These are phyloP conservation scores for Penstemon davidsonii DNA, from an alignment of 257 asterid genomes.

Conservation along the genomic window DNA sequence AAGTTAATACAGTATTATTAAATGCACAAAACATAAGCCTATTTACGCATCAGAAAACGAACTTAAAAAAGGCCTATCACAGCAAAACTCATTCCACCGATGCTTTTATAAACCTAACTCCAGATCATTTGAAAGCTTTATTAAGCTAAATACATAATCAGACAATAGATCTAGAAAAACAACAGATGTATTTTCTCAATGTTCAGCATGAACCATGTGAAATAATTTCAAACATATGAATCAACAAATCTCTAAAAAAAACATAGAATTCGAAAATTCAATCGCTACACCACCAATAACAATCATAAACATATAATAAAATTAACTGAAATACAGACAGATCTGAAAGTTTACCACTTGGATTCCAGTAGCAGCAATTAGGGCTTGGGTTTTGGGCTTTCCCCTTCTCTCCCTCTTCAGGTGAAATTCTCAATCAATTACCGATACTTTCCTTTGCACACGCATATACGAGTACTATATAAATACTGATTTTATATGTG, in stretches of 20 bases:
- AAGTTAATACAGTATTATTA: no score
- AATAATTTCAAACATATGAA: not conserved
- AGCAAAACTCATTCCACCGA: not conserved
- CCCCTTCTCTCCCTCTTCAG: slow-evolving; percentile 1
- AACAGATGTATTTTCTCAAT: no score
- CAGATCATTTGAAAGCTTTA: not conserved
- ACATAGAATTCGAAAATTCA: not conserved
- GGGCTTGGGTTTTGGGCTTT: slow-evolving; percentile 30
- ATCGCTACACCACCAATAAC: not conserved
- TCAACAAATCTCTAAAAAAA: slow-evolving; percentile 19
- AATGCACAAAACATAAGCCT: not conserved
- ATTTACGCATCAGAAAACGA: not conserved
- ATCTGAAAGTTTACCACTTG: slow-evolving; percentile 15
- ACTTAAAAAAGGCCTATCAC: slow-evolving; percentile 3
- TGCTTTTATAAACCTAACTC: not conserved
- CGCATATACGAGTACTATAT: not conserved
- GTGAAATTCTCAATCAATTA: not conserved
- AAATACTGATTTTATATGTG: not conserved
- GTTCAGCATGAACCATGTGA: not conserved
- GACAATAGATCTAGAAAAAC: no score
- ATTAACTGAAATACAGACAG: slow-evolving; percentile 18
- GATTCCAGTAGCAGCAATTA: slow-evolving; percentile 19
- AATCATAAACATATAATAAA: not conserved
- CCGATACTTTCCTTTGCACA: not conserved
- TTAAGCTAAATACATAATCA: not conserved